Percentiles rank a stretch among this genome's conserved stretches.
Conservation (phyloP, 345 rosid genomes). For the Camelina hispida region DNA sequence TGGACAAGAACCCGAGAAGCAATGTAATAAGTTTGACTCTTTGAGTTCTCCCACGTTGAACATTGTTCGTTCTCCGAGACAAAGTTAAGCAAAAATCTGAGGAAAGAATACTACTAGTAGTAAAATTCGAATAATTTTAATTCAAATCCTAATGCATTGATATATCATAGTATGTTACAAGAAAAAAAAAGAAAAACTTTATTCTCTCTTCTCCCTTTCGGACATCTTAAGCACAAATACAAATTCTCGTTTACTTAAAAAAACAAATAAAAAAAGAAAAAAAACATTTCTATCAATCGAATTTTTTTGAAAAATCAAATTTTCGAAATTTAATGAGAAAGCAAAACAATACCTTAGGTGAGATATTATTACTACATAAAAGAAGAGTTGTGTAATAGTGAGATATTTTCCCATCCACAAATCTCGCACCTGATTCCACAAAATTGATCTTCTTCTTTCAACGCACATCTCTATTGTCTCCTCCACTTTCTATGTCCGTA, state of each 20-base stretch:
- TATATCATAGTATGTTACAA: neutral
- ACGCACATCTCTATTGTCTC: neutral
- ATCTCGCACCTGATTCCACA: conserved; percentile 41
- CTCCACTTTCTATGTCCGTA: conserved; percentile 17
- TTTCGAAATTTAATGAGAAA: neutral
- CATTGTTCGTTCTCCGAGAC: conserved; percentile 32
- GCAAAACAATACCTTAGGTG: neutral
- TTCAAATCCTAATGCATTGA: neutral
- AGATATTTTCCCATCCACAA: conserved; percentile 34
- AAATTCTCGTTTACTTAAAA: neutral
- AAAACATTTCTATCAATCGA: neutral
- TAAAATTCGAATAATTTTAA: conserved; percentile 7
- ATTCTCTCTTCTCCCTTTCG: conserved; percentile 30
- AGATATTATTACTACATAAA: neutral
- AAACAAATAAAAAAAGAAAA: neutral
- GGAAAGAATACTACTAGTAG: neutral
- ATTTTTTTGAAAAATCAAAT: neutral
- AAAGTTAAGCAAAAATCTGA: neutral
- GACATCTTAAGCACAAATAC: conserved; percentile 34
- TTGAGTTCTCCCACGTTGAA: conserved; percentile 29
- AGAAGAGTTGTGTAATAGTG: conserved; percentile 28
- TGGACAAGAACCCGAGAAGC: conserved; percentile 38
- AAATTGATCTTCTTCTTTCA: neutral
- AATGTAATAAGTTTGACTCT: conserved; percentile 35
- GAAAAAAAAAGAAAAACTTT: neutral